Conservation (phyloP, 805 yeast species). For the Schwanniomyces occidentalis region DNA sequence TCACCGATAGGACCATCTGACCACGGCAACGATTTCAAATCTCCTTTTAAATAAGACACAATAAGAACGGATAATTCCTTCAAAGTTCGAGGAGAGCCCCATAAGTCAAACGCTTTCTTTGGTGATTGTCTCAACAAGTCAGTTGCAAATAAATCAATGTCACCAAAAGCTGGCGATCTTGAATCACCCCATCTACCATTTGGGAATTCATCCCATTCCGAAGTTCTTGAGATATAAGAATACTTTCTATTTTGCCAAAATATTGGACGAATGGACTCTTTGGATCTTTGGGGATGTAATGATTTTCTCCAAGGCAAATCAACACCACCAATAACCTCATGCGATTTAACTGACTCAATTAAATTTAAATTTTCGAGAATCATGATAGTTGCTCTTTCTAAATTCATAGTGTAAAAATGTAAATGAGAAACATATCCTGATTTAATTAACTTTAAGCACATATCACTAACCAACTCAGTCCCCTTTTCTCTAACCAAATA, state of each 20-base stretch:
- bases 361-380: constrained; percentile 73
- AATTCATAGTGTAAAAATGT: constrained; percentile 96
- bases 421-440: constrained; percentile 79
- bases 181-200: constrained; percentile 99
- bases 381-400: constrained; percentile 89
- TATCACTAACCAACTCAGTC: constrained; percentile 73
- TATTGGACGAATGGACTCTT: constrained; percentile 87
- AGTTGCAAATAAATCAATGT: constrained; percentile 77
- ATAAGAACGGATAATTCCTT: constrained; percentile 65
- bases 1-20: constrained; percentile 84
- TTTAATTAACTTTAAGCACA: constrained; percentile 74
- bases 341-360: constrained; percentile 42
- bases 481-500: constrained; percentile 84
- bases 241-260: constrained; percentile 95
- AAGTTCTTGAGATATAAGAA: constrained; percentile 84
- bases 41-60: constrained; percentile 68
- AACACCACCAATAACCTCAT: constrained; percentile 40
- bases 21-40: constrained; percentile 84
- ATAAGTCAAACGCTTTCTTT: constrained; percentile 74
- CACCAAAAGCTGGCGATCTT: constrained; percentile 95
- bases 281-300: constrained; percentile 72
- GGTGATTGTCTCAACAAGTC: constrained; percentile 81
- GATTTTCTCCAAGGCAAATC: constrained; percentile 89
- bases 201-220: constrained; percentile 97
- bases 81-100: constrained; percentile 77